Base-by-base conservation (phyloP, 345 rosid species). In the Arabis hirsuta region DNA sequence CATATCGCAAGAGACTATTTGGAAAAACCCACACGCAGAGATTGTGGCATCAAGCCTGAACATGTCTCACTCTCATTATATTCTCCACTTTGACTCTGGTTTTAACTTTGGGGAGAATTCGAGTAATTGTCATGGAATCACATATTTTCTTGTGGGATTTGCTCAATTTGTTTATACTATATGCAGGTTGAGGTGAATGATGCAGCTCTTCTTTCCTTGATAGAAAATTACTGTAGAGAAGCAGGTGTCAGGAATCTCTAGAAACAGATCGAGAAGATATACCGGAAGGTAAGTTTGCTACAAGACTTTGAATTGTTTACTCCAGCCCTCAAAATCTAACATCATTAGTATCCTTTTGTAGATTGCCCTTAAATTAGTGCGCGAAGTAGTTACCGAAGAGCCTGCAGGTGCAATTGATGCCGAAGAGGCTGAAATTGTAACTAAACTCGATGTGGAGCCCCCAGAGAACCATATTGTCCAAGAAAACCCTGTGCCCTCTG, bases 161-260 rank as follows among this genome's bases (percentile, higher is more conserved):
- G 8, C 67, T 52, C 31, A 52, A 42, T 14, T 63, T 71, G n/a
- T 27, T 70, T 13, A 36, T 59, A 57, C 51, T 62, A 36, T 73
- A 66, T 72, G 53, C 87, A 96, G 99, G 99, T 92, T 81, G 90
- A 90, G 73, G 82, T 95, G 69, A 95, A 91, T 20, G 91, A 92
- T 80, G 92, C 83, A 58, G 93, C 92, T 62, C 86, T 95, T 77
- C 97, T 92, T 77, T 85, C 79, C 58, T 87, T 96, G 69, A 86
- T 92, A 63, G 99, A 95, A 80, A 91, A 79, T 81, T 95, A 95
- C 81, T 95, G 99, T 80, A 84, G 99, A 86, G 97, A 95, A 83
- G 97, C 99, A 39, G 99, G 99, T 69, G 99, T 95, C 61, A 69
- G 99, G 77, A 95, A 95, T 88, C 99, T 95, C 75, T 98, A 90